Base-by-base conservation (phyloP, 352 stramenopile genomes). In the Thraustochytrium striatum region DNA sequence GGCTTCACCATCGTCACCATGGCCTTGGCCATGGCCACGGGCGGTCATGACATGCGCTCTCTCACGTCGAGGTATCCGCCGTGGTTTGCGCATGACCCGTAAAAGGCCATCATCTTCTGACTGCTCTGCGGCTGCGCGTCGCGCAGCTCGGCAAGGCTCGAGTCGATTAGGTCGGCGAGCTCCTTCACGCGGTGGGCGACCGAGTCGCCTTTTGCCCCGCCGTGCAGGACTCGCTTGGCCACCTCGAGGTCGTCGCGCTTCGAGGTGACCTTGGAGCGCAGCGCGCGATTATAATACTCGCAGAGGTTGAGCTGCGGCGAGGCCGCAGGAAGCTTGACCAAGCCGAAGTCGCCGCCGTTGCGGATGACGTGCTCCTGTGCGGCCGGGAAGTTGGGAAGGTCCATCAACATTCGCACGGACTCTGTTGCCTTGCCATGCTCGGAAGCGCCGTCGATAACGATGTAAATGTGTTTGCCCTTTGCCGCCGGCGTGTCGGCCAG, bases 291-390 rank as follows among this genome's bases (percentile, higher is more conserved):
- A 30, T 47, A 69, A 30, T 69, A 69, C 39, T 47, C 58, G n/a
- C n/a, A 44, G 13, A 69, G 58, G 1, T 69, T 69, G 35, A 69
- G 58, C 9, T 69, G 58, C 35, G 58, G 11, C 9, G 58, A 69
- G 58, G 19, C 25, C 9, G 58, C 21, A 0, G 58, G 58, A 19
- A 52, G 9, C 39, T 69, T 30, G 19, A 69, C 8, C 19, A 69
- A 41, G 35, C 58, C 19, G 25, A 69, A n/a, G 19, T 69, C 58
- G 1, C 11, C 58, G 35, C 32, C 58, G 1, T 30, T 11, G 21
- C 32, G 58, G 21, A n/a, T 11, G 35, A 69, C 1, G 35, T 21
- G 21, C 19, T 52, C 35, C 39, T 69, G 25, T 57, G 39, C 21
- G 16, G 0, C 13, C 0, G 35, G 13, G 25, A 52, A 69, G 1